Conservation (phyloP, 495 filamentous ascomycete species). For the Podospora pseudoanserina region DNA sequence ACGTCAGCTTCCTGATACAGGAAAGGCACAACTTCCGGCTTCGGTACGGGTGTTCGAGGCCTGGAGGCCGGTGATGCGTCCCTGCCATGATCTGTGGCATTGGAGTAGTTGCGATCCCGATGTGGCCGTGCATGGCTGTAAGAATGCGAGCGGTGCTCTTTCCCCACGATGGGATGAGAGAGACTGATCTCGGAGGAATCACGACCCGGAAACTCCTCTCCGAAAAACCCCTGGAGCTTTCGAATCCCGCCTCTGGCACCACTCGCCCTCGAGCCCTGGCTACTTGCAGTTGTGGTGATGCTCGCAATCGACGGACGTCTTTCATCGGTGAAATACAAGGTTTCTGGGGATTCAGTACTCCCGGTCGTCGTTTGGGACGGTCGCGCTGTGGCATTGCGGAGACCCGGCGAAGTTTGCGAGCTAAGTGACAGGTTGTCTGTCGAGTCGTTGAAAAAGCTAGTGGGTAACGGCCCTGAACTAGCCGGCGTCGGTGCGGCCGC, state of each 20-base stretch:
- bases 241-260: constrained; percentile 60
- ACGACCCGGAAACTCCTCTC: constrained; percentile 71
- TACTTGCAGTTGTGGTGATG: constrained; percentile 79
- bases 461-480: constrained; percentile 32
- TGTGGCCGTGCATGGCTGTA: constrained; percentile 55
- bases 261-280: constrained; percentile 82
- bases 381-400: constrained; percentile 62
- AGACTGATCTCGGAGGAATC: constrained; percentile 73
- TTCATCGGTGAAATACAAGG: constrained; percentile 64
- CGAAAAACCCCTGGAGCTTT: constrained; percentile 81
- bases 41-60: constrained; percentile 79
- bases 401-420: constrained; percentile 62
- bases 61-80: constrained; percentile 69
- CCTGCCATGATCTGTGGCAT: constrained; percentile 56
- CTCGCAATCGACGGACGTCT: constrained; percentile 87
- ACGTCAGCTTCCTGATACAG: constrained; percentile 86
- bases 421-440: constrained; percentile 55
- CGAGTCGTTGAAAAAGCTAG: constrained; percentile 63
- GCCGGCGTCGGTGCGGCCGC: constrained; percentile 30
- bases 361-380: constrained; percentile 42
- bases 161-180: constrained; percentile 48
- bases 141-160: constrained; percentile 52
- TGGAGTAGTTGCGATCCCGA: constrained; percentile 73
- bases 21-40: constrained; percentile 93
- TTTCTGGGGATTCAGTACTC: constrained; percentile 65